Conservation (phyloP, 1,139 yeast species). For the Sugiyamaella sp. region DNA sequence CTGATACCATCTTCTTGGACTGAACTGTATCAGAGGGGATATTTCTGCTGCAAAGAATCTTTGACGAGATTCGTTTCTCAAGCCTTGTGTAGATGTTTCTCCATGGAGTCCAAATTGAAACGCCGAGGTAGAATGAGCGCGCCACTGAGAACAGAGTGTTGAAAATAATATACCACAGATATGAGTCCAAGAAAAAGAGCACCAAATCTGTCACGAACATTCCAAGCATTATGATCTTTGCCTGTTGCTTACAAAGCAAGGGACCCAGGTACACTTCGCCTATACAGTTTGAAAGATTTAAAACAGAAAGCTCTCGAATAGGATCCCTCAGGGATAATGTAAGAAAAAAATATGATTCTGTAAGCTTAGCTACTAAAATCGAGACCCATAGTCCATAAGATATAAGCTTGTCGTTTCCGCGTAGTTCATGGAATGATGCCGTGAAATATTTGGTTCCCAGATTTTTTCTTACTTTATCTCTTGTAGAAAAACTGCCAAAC, state of each 20-base stretch:
- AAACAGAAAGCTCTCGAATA: constrained; percentile 61
- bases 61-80: constrained; percentile 72
- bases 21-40: constrained; percentile 44
- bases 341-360: constrained; percentile 80
- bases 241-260: constrained; percentile 60
- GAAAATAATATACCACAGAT: constrained; percentile 85
- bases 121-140: constrained; percentile 71
- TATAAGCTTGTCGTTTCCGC: constrained; percentile 53
- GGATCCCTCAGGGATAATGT: constrained; percentile 82
- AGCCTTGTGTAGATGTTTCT: constrained; percentile 72
- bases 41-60: constrained; percentile 58
- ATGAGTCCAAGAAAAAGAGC: constrained; percentile 80
- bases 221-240: constrained; percentile 56
- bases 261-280: constrained; percentile 60
- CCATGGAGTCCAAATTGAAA: constrained; percentile 87
- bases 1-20: constrained; percentile 56
- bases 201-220: constrained; percentile 69
- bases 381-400: constrained; percentile 69
- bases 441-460: constrained; percentile 47
- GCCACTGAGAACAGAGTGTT: constrained; percentile 73
- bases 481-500: constrained; percentile 48
- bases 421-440: constrained; percentile 58
- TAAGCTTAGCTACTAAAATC: constrained; percentile 70
- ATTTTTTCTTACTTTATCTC: constrained; percentile 33
- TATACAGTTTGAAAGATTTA: constrained; percentile 62